Base-by-base conservation (phyloP, 75 land plant genomes). In the Picea glauca region DNA sequence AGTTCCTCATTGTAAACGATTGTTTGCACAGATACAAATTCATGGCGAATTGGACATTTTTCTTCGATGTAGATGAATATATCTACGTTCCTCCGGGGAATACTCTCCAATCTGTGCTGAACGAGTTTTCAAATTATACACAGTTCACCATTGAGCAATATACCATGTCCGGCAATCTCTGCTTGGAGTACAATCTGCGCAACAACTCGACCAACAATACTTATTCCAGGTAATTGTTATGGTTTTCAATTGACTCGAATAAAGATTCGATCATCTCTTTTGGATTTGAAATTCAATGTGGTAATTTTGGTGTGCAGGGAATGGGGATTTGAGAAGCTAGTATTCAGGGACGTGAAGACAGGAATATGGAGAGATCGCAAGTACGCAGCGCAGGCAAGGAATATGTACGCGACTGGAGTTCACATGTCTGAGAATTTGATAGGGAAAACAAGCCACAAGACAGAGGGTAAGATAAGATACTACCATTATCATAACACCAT, bases 301-400 rank as follows among this genome's bases (percentile, higher is more conserved):
- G 4, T 2, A 40, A 35, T 2, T 17, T 60, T 23, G 58, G 17
- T 17, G 31, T 58, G 76, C 86, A 96, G 96, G 86, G 84, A 85
- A 80, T 96, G 99, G 99, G 93, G 90, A 31, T 84, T 96, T 30
- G 99, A 96, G 90, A 96, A 92, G 85, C 82, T 96, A 38, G 91
- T 96, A 13, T 96, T 84, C 80, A 82, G 66, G 75, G 92, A 91
- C 68, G 88, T 88, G 57, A 88, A 87, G 80, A 84, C 67, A 62
- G 88, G 93, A 7, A 76, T 89, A 13, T 72, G 91, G 65, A 74
- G 92, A 63, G 99, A 96, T 76, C 79, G 99, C 3, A 96, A 96
- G 68, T 96, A 96, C 72, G 99, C 93, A 12, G 85, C 94, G 15
- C 94, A 92, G 59, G 91, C 95, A 2, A 77, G 91, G 23, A 86